These are phyloP conservation scores for Calonectria henricotiae DNA, from an alignment of 2,329 filamentous ascomycete genomes.

Conservation along the genomic window DNA sequence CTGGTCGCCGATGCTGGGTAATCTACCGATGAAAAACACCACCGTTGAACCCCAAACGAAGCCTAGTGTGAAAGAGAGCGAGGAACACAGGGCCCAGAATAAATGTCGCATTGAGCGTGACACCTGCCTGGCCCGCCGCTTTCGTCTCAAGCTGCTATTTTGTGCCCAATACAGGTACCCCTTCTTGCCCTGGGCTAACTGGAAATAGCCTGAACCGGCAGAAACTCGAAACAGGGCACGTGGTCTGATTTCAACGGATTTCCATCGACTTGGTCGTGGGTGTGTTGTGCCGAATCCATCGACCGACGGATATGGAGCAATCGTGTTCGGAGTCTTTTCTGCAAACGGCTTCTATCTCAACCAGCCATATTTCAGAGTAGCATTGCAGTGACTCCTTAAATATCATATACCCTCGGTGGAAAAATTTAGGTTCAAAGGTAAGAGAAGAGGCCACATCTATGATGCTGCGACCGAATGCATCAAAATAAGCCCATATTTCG, in stretches of 20 bases:
- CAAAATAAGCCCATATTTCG: not conserved
- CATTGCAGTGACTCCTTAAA: not conserved
- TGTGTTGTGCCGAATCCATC: not conserved
- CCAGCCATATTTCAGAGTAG: not conserved
- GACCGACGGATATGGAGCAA: not conserved
- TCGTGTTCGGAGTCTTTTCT: not conserved
- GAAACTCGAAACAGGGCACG: too few relatives aligned
- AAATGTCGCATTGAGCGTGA: not conserved
- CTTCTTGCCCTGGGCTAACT: not conserved
- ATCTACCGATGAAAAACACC: not conserved
- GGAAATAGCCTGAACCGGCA: not conserved
- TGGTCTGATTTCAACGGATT: not conserved
- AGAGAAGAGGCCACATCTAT: too few relatives aligned
- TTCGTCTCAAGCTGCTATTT: not conserved
- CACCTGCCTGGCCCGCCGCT: not conserved
- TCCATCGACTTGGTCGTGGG: not conserved
- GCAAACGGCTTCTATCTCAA: not conserved
- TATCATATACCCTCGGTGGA: not conserved
- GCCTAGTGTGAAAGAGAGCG: not conserved
- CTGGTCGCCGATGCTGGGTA: not conserved
- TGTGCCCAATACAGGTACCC: not conserved
- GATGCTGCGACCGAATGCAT: not conserved
- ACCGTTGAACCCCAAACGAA: too few relatives aligned
- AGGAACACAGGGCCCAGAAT: not conserved
- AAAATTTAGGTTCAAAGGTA: not conserved